A percentile compares a stretch with the other conserved stretches of the same genome.
Evolutionary conservation across 2,329 filamentous ascomycete species (phyloP).

Genomic region (Fusarium sp.): DNA sequence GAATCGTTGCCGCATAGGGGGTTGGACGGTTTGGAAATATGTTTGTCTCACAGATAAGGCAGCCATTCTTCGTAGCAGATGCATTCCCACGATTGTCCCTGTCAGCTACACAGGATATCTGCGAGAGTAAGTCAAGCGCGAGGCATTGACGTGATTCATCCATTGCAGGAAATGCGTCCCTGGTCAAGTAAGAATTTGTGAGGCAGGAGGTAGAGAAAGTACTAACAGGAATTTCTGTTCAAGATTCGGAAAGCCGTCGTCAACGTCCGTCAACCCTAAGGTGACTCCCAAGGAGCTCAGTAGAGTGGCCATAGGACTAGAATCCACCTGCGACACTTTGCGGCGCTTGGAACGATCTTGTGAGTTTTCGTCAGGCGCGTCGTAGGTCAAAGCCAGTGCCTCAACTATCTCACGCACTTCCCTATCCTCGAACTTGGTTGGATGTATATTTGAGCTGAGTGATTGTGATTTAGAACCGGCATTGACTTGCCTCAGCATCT

Average conservation of each 20-base stretch:
- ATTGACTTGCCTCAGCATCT: conserved; percentile 47
- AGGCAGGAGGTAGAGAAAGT: background rate
- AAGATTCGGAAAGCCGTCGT: conserved; percentile 47
- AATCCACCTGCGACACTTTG: conserved; percentile 41
- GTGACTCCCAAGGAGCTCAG: conserved; percentile 45
- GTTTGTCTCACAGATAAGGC: conserved; percentile 46
- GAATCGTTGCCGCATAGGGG: conserved; percentile 14
- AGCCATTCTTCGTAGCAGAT: conserved; percentile 18
- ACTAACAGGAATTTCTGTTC: conserved; percentile 62
- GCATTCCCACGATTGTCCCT: conserved; percentile 1
- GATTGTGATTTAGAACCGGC: conserved; percentile 29
- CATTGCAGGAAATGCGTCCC: conserved; percentile 58
- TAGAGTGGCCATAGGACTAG: conserved; percentile 39
- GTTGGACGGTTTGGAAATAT: background rate
- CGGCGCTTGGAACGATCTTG: conserved; percentile 46
- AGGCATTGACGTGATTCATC: conserved; percentile 63
- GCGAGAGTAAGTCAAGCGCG: conserved; percentile 66
- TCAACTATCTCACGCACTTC: conserved; percentile 48
- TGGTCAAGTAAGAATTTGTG: conserved; percentile 43
- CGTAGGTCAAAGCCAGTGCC: conserved; percentile 45
- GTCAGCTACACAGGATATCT: conserved; percentile 53
- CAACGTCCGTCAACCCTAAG: conserved; percentile 44
- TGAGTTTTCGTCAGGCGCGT: conserved; percentile 39
- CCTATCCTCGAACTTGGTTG: conserved; percentile 47
- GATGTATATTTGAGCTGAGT: conserved; percentile 43